Base-by-base conservation (phyloP, 2,329 filamentous ascomycete species). In the Botryotinia calthae region DNA sequence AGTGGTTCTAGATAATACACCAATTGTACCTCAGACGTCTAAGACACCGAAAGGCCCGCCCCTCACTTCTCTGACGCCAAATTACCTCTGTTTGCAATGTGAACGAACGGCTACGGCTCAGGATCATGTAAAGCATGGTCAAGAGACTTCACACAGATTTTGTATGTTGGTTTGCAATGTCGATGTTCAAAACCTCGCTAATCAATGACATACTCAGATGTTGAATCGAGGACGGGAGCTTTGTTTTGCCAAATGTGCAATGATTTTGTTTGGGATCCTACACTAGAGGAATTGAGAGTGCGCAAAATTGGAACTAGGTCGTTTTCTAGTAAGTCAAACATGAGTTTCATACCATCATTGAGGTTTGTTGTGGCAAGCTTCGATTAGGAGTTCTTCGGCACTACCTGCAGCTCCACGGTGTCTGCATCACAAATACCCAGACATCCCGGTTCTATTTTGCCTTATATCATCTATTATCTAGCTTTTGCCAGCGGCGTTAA, bases 261-360 rank as follows among this genome's bases (percentile, higher is more conserved):
- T 79, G 93, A 96, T 80, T 90, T 93, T 76, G 90, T 96, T 46
- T 95, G 93, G 86, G 93, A 96, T 77, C 91, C 92, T 9, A 92
- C 91, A 9, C 84, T 96, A 8, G 93, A 96, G 79, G 90, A 92
- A 70, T 86, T 94, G 72, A 87, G 93, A 74, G 83, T 93, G 59
- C 86, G 90, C 72, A 93, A 93, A 81, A 88, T 90, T 77, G 89
- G 89, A 16, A 90, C 88, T 3, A 89, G 90, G 58, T 88, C 87
- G 31, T 90, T 90, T 76, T 87, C 87, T 76, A 88, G 90, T 91
- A 82, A 77, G 86, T 81, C n/a, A 20, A 16, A 28, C 20, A 40
- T 28, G 28, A 44, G 48, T 42, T 42, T 22, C 28, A n/a, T 31
- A n/a, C 18, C 10, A 31, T 31, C n/a, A 9, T 28, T 3, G n/a